phyloP scores from a whole-genome alignment of 495 filamentous ascomycete species.

The Schizothecium vesticola region DNA sequence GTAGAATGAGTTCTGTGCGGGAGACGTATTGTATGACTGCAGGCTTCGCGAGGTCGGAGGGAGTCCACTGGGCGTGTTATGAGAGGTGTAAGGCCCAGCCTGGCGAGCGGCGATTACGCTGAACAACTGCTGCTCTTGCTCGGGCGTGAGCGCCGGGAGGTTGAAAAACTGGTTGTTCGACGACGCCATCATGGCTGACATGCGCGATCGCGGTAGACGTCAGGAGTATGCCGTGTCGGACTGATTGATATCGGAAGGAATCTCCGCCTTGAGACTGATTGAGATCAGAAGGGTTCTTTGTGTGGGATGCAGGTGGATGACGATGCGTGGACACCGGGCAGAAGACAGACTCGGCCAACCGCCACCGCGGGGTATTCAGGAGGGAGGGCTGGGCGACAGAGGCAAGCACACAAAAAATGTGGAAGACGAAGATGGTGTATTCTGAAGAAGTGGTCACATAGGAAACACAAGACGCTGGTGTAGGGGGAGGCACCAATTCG shows the following conservation, averaged over 20 bases:
- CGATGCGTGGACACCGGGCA: neutral
- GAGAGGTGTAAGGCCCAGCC: slow-evolving; percentile 10
- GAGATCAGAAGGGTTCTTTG: neutral
- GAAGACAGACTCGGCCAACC: neutral
- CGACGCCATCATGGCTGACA: slow-evolving; percentile 42
- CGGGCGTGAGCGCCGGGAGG: slow-evolving; percentile 60
- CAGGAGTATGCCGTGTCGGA: neutral
- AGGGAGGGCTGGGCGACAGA: slow-evolving; percentile 5
- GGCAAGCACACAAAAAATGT: neutral
- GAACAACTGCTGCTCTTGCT: slow-evolving; percentile 82
- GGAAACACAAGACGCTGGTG: neutral
- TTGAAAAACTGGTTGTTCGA: slow-evolving; percentile 36
- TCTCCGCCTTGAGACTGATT: neutral
- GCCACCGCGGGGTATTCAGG: slow-evolving; percentile 13
- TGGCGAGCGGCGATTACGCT: slow-evolving; percentile 81
- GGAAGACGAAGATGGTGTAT: neutral
- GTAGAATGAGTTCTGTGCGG: slow-evolving; percentile 26
- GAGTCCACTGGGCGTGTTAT: neutral
- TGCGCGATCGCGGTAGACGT: slow-evolving; percentile 11
- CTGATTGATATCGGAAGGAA: neutral
- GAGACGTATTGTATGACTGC: slow-evolving; percentile 48
- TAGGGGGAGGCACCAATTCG: neutral
- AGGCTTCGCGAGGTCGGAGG: neutral
- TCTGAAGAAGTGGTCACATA: neutral
- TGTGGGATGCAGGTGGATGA: neutral